Conservation (phyloP, 192 early-diverging fungal species). For the Podochytrium sp. region DNA sequence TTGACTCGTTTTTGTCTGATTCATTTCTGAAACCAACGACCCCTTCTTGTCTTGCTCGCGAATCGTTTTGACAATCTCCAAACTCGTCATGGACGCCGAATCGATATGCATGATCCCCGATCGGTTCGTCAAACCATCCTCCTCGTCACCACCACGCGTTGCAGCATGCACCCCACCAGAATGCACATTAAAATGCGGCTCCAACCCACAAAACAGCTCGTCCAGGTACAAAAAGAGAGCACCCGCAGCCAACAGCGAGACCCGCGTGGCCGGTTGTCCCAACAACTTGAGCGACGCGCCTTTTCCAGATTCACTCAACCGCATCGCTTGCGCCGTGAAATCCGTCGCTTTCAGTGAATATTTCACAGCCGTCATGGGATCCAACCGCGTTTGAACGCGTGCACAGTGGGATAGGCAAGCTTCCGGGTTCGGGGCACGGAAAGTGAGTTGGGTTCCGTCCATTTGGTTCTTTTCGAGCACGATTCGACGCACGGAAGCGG, state of each 20-base stretch:
- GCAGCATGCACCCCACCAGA: slow-evolving; percentile 57
- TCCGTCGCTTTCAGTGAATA: not conserved
- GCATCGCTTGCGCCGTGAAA: not conserved
- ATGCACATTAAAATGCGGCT: slow-evolving; percentile 59
- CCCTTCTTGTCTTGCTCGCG: slow-evolving; percentile 45
- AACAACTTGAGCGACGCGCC: not conserved
- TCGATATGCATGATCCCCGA: slow-evolving; percentile 69
- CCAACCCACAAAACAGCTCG: slow-evolving; percentile 69
- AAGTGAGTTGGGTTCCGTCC: not conserved
- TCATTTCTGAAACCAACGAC: slow-evolving; percentile 72
- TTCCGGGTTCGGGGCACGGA: not conserved
- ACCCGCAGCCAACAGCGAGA: slow-evolving; percentile 44
- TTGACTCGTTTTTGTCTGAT: slow-evolving; percentile 78
- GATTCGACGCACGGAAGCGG: not conserved
- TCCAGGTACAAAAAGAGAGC: slow-evolving; percentile 74
- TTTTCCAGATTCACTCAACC: not conserved
- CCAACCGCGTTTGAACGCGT: not conserved
- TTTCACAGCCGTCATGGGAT: not conserved
- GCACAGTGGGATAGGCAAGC: not conserved
- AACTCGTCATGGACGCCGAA: slow-evolving; percentile 72
- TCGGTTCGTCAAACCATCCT: slow-evolving; percentile 22
- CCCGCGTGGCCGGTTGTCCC: not conserved
- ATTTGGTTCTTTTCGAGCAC: not conserved
- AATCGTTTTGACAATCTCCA: slow-evolving; percentile 74
- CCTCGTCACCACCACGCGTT: slow-evolving; percentile 47